Base-by-base conservation (phyloP, 306 rosid genomes). In the Abrus precatorius region DNA sequence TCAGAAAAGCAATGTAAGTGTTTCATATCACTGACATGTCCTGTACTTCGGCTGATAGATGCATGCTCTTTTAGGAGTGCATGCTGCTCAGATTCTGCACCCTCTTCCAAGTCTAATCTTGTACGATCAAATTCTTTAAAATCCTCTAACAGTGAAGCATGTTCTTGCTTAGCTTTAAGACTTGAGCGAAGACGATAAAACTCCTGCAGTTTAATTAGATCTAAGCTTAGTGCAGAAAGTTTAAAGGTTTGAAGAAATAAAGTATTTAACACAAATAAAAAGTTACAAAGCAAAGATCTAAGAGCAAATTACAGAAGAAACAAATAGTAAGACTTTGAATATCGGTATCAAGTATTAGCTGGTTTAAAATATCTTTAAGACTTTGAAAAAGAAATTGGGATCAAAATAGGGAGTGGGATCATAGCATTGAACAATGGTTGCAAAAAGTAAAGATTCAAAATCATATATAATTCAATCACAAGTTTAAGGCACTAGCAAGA, bases 121-220 rank as follows among this genome's bases (percentile, higher is more conserved):
- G 99, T 78, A 28, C 98, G 89, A 88, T 96, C 99, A 70, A 96
- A 96, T 84, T 96, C 98, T 83, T 91, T 96, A 79, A 96, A 96
- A 88, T 93, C 98, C 13, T 96, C 99, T 49, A 96, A 89, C 33
- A 96, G 97, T 45, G 97, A 96, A 83, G 99, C 98, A 48, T 92
- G 99, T 52, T 96, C 98, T 82, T 89, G 88, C 91, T 93, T 93
- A 69, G 98, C 97, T 83, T 83, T 80, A 45, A 90, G 97, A 86
- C 97, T 86, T 69, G 97, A 88, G 53, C 97, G 97, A 55, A 92
- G 99, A 73, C 98, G 97, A 87, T 89, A 86, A 87, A 96, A 96
- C 80, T 96, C 99, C 99, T 96, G 97, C 87, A 88, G 82, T 90
- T 86, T 88, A 93, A 86, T 80, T 80, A 83, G 36, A 78, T 69